Evolutionary conservation across 805 yeast genomes (phyloP).

Genomic region (Barnettozyma californica): DNA sequence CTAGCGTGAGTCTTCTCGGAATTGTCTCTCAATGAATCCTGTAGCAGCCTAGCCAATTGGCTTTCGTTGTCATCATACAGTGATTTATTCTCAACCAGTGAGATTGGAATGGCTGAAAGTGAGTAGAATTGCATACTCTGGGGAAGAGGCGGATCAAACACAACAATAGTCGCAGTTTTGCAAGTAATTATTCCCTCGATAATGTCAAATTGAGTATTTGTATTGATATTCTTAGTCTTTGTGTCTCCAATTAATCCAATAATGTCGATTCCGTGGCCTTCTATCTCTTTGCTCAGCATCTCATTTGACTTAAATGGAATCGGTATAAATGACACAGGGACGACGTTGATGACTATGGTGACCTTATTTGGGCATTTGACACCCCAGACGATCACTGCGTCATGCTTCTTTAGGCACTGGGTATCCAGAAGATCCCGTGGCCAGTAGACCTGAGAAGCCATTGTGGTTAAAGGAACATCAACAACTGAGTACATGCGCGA

Average conservation of each 20-base stretch:
- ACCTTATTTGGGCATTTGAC: not conserved
- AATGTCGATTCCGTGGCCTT: not conserved
- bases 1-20: not conserved
- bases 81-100: slow-evolving; percentile 30
- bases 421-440: slow-evolving; percentile 26
- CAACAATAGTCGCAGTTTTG: slow-evolving; percentile 31
- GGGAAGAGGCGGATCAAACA: slow-evolving; percentile 70
- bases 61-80: not conserved
- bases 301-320: not conserved
- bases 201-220: not conserved
- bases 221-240: no score
- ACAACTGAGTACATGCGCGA: not conserved
- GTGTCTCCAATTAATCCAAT: not conserved
- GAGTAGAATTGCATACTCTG: slow-evolving; percentile 73
- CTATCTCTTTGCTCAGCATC: no score
- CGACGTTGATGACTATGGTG: slow-evolving; percentile 1
- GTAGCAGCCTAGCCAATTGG: not conserved
- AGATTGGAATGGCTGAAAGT: slow-evolving; percentile 63
- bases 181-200: slow-evolving; percentile 2
- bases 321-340: not conserved
- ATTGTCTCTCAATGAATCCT: not conserved
- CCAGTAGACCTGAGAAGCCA: slow-evolving; percentile 27
- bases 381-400: slow-evolving; percentile 13
- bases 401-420: slow-evolving; percentile 8
- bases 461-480: not conserved